phyloP scores from a whole-genome alignment of 495 filamentous ascomycete genomes.

The Tuber aestivum region DNA sequence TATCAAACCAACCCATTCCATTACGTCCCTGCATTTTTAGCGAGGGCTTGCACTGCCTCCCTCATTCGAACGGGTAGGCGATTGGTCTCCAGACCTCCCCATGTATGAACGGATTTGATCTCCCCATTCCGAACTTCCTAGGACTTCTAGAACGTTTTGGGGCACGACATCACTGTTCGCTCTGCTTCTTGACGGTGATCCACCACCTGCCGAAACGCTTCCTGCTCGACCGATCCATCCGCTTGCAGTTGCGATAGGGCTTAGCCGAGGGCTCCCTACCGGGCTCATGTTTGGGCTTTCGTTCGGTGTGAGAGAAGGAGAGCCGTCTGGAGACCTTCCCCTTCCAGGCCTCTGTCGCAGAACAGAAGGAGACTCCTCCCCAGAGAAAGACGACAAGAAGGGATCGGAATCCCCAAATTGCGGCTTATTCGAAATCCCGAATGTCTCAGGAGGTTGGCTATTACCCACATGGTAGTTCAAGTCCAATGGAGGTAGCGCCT shows the following conservation, averaged over 20 bases:
- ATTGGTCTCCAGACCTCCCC: slow-evolving; percentile 24
- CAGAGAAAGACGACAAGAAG: slow-evolving; percentile 23
- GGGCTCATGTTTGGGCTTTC: slow-evolving; percentile 33
- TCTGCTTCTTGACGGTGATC: slow-evolving; percentile 6
- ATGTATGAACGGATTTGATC: slow-evolving; percentile 39
- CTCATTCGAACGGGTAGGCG: slow-evolving; percentile 16
- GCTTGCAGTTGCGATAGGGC: slow-evolving; percentile 6
- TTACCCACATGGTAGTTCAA: slow-evolving; percentile 20
- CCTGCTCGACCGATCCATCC: slow-evolving; percentile 9
- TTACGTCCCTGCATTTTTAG: slow-evolving; percentile 1
- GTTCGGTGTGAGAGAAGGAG: slow-evolving; percentile 22
- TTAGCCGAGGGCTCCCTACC: slow-evolving; percentile 21
- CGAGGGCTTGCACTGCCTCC: slow-evolving; percentile 14
- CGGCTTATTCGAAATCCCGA: slow-evolving; percentile 19
- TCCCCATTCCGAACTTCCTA: slow-evolving; percentile 35
- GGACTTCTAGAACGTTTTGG: slow-evolving; percentile 33
- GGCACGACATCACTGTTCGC: slow-evolving; percentile 29
- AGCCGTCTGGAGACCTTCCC: slow-evolving; percentile 25
- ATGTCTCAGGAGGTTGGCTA: slow-evolving; percentile 13
- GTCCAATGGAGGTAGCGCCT: slow-evolving; percentile 41
- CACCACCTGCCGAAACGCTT: slow-evolving; percentile 7
- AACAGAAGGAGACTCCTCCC: slow-evolving; percentile 25
- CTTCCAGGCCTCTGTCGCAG: slow-evolving; percentile 31
- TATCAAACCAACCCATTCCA: not conserved
- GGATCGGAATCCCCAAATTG: slow-evolving; percentile 35